Base-by-base conservation (phyloP, 345 rosid species). In the Pistacia atlantica region DNA sequence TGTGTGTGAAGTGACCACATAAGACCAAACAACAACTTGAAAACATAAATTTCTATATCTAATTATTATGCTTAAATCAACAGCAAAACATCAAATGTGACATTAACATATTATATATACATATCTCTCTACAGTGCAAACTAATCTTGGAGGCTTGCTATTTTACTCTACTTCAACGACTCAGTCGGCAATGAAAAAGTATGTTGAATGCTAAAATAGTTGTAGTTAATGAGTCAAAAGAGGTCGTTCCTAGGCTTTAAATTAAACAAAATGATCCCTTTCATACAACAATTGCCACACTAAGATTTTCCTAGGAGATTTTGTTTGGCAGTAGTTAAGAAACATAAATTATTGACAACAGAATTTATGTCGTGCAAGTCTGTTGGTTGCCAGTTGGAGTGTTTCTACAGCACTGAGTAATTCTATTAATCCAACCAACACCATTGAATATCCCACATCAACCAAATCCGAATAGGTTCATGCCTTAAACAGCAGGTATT, bases 161-260 rank as follows among this genome's bases (percentile, higher is more conserved):
- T 58, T 70, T 79, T 65, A 73, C 20, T 51, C 28, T 65, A n/a
- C 16, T 62, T 55, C 33, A 75, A 69, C 67, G 7, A 63, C 46
- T 63, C 31, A 65, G 76, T 46, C 67, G 76, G 82, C 76, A 57
- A 75, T 38, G 4, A 14, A 22, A 58, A 20, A 13, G n/a, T 25
- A 25, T 74, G 38, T 68, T 12, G 17, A 64, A 20, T 71, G 35
- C 17, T 54, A 51, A 69, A 65, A 5, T 42, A 33, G 3, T 48
- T 28, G 20, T 8, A 4, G 54, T 37, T n/a, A 20, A 14, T 4
- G 11, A 18, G 64, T 56, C 64, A 57, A 71, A 71, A 51, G 46
- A 64, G 69, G 52, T 17, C 31, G 13, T 8, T 65, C 10, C 3
- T 28, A 25, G 65, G 17, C 65, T 49, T 13, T 8, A 31, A 11